These are phyloP conservation scores for Coemansia sp. DNA, from an alignment of 371 early-diverging fungal species.

Conservation along the genomic window DNA sequence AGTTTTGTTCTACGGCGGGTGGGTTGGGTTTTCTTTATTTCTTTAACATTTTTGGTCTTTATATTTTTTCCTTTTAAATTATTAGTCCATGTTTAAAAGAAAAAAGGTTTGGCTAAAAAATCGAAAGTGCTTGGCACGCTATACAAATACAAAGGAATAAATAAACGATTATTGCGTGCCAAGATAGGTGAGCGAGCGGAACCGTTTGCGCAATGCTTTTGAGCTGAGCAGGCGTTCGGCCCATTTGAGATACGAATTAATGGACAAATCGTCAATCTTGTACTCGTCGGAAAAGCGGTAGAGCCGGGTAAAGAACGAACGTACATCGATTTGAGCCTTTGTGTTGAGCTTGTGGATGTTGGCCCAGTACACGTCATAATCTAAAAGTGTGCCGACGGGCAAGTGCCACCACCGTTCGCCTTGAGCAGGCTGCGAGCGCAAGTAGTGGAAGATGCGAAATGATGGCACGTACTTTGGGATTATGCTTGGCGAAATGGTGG, in stretches of 20 bases:
- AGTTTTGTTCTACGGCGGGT: neutral
- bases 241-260: constrained; percentile 46
- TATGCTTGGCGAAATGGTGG: constrained; percentile 71
- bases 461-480: constrained; percentile 75
- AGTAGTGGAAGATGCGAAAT: constrained; percentile 69
- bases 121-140: neutral
- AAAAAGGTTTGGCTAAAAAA: too few relatives aligned
- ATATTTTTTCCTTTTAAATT: neutral
- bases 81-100: too few relatives aligned
- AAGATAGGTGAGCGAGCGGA: constrained; percentile 31
- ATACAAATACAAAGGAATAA: neutral
- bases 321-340: too few relatives aligned
- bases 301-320: constrained; percentile 21
- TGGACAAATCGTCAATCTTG: constrained; percentile 61
- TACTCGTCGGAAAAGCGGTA: constrained; percentile 55
- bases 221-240: constrained; percentile 33
- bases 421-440: neutral
- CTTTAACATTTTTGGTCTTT: neutral
- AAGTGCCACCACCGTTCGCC: constrained; percentile 29
- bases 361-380: constrained; percentile 63
- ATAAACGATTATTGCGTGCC: constrained; percentile 3
- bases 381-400: constrained; percentile 56
- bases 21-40: neutral
- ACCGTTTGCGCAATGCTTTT: constrained; percentile 32
- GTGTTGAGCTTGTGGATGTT: constrained; percentile 55